Conservation (phyloP, 352 stramenopile genomes). For the Globisporangium perplexum region DNA sequence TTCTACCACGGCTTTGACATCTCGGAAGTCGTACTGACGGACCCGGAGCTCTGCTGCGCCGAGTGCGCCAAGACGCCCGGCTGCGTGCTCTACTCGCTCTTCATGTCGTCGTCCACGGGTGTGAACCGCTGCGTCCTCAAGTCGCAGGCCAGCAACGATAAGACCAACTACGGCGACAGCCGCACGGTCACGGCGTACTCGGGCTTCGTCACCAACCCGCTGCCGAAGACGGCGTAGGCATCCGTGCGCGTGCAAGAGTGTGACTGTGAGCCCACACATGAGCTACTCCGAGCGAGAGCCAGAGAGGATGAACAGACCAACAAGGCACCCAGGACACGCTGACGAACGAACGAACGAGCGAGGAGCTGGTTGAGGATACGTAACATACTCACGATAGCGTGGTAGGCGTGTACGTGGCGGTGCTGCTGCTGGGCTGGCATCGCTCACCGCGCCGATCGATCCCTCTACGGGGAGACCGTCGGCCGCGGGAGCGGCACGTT, state of each 20-base stretch:
- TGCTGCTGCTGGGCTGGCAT: no score
- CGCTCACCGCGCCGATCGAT: neutral
- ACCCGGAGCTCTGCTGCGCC: slow-evolving; percentile 5
- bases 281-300: no score
- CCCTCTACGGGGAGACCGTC: neutral
- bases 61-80: slow-evolving; percentile 1
- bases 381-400: no score
- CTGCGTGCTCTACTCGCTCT: slow-evolving; percentile 7
- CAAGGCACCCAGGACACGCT: no score
- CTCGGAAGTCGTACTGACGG: slow-evolving; percentile 1
- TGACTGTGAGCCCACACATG: no score
- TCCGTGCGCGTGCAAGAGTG: no score
- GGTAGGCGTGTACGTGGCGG: no score
- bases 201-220: neutral
- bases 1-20: slow-evolving; percentile 9
- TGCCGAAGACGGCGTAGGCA: neutral
- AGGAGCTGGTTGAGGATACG: no score
- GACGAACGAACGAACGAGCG: no score
- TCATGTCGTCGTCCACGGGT: slow-evolving; percentile 1
- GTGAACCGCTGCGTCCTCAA: neutral
- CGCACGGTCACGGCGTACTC: slow-evolving; percentile 2
- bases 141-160: no score
- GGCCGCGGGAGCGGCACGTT: neutral
- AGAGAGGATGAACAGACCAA: no score
- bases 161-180: slow-evolving; percentile 12